Base-by-base conservation (phyloP, 225 moss, liverwort and hornwort species). In the Bryum argenteum region DNA sequence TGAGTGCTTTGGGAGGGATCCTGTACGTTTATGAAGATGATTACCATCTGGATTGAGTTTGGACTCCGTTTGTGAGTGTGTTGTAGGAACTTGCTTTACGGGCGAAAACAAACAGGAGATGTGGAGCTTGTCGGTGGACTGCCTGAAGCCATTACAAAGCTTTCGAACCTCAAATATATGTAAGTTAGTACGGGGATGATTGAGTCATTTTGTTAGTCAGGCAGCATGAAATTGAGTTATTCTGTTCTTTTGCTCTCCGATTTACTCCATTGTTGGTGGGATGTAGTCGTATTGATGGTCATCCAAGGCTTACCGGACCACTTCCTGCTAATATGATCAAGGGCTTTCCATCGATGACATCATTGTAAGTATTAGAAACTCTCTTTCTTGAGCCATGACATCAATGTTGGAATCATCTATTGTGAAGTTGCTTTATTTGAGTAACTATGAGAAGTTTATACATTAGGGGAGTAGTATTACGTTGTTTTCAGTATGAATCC, bases 121-220 rank as follows among this genome's bases (percentile, higher is more conserved):
- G 69, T 69, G 62, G 76, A 69, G 76, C 68, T 76, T 54, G 76
- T 76, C n/a, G 76, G 76, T 3, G 61, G 69, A 61, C 17, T 76
- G 54, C 76, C 76, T 44, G 43, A 26, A 10, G 40, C 69, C 4
- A 76, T 76, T 69, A 0, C 14, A 51, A 69, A 76, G 33, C 21
- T 76, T 1, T 62, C 76, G 26, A 76, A 76, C 69, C 76, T 76
- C 54, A n/a, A 8, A 10, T 62, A 40, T 5, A 0, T 76, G 76
- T 74, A 66, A 74, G 74, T 66, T 37, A 33, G 4, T 11, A 9
- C 11, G 3, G 40, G 15, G 28, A 52, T 14, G n/a, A 14, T 45
- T 7, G 11, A 14, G 16, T 48, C 16, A 15, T 33, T 4, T 33
- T 33, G 33, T 33, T 33, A 5, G 33, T 5, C 33, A 33, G 7